These are phyloP conservation scores for Pachysandra terminalis DNA, from an alignment of 164 flowering plant genomes.

Conservation along the genomic window DNA sequence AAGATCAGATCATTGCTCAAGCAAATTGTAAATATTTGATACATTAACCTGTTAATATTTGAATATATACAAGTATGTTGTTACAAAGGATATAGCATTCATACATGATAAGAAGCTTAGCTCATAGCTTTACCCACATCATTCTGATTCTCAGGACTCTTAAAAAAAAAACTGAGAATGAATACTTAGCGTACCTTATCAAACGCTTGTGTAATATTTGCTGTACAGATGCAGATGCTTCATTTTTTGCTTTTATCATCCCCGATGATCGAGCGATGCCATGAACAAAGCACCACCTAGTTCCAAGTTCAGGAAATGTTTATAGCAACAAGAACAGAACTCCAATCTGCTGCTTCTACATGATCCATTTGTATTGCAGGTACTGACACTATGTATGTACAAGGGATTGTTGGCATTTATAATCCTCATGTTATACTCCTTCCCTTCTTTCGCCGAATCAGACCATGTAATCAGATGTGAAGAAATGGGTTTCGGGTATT, in stretches of 20 bases:
- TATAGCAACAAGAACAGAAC: slow-evolving; percentile 1
- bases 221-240: slow-evolving; percentile 3
- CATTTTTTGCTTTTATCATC: slow-evolving; percentile 10
- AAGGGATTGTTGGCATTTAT: slow-evolving; percentile 22
- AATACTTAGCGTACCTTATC: slow-evolving; percentile 16
- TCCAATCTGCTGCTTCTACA: slow-evolving; percentile 4
- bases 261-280: not conserved
- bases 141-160: slow-evolving; percentile 28
- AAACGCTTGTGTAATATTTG: not conserved
- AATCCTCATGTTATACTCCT: not conserved
- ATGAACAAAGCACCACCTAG: not conserved
- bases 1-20: too few relatives aligned
- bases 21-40: too few relatives aligned
- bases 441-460: slow-evolving; percentile 19
- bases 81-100: too few relatives aligned
- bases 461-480: slow-evolving; percentile 61
- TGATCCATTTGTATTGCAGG: not conserved
- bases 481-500: slow-evolving; percentile 40
- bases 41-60: too few relatives aligned
- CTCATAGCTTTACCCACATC: slow-evolving; percentile 10
- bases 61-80: too few relatives aligned
- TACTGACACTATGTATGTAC: too few relatives aligned
- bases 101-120: not conserved
- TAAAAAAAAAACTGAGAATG: slow-evolving; percentile 34
- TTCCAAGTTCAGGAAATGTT: slow-evolving; percentile 6